A percentile compares a stretch with the other conserved stretches of the same genome.
phyloP scores from a whole-genome alignment of 352 stramenopile species.

The Phytophthora brassicae region DNA sequence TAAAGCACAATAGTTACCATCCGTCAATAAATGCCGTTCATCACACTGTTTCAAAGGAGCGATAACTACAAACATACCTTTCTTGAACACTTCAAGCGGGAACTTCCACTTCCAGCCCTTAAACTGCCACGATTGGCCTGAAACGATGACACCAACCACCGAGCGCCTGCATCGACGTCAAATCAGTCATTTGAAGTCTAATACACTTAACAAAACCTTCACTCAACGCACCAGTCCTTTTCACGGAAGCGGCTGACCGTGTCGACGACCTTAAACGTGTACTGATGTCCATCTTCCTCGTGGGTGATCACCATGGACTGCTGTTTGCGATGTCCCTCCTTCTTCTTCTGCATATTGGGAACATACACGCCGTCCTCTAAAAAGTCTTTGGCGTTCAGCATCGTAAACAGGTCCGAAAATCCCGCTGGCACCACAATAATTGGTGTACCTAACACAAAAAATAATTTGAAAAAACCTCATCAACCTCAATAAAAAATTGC shows the following conservation, averaged over 20 bases:
- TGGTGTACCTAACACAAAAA: constrained; percentile 47
- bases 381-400: constrained; percentile 90
- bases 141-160: constrained; percentile 89
- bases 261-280: constrained; percentile 90
- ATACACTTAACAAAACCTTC: background rate
- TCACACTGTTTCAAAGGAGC: background rate
- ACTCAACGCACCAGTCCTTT: constrained; percentile 79
- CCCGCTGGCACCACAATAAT: constrained; percentile 91
- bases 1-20: constrained; percentile 18
- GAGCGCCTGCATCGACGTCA: constrained; percentile 66
- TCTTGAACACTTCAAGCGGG: constrained; percentile 90
- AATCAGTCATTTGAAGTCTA: no score
- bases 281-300: constrained; percentile 77
- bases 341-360: constrained; percentile 86
- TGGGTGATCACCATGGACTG: constrained; percentile 83
- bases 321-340: constrained; percentile 75
- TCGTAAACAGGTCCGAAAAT: constrained; percentile 86
- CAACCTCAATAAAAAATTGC: no score
- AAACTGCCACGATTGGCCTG: constrained; percentile 91
- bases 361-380: constrained; percentile 81
- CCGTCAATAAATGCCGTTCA: background rate
- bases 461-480: no score
- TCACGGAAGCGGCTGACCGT: constrained; percentile 81
- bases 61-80: constrained; percentile 44
- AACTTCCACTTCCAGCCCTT: constrained; percentile 94